Base-by-base conservation (phyloP, 108 stramenopile species). In the Nitzschia sp. region DNA sequence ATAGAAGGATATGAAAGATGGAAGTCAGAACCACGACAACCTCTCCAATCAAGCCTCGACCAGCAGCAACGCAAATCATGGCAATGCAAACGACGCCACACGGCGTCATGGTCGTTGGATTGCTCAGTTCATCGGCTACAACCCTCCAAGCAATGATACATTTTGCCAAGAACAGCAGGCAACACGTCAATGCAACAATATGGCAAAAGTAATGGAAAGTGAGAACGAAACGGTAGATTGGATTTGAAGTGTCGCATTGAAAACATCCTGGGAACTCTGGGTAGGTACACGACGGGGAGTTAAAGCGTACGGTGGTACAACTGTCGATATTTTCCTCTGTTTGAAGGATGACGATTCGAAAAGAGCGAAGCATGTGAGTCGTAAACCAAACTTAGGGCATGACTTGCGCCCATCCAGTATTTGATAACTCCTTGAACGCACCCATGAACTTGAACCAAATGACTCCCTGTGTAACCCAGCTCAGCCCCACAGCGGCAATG, bases 61-160 rank as follows among this genome's bases (percentile, higher is more conserved):
- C 85, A 0, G 82, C 75, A 45, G 76, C 74, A 0, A 78, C 73
- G 62, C 80, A 67, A 32, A 80, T 81, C 68, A 82, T 81, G 17
- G 85, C 81, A 74, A 86, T 86, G 63, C 83, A 86, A 11, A 86
- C 62, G 0, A 86, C 57, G 13, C 85, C 85, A 36, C 69, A 80
- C 2, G 85, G 85, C 45, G 76, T 82, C 0, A 80, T 57, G n/a
- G 82, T 86, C 2, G 80, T 78, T 13, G 85, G 85, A 21, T 73
- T 79, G 27, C 77, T 79, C 82, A 86, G 63, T 57, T 86, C 85
- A 46, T 86, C 85, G 22, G 81, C 55, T 29, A 86, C 83, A 16
- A 79, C 80, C 41, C 70, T 67, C 63, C 78, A 70, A 21, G 71
- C 80, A 2, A 81, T 25, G 22, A 69, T 50, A 19, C 74, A 70